These are phyloP conservation scores for Russula sp. DNA, from an alignment of 768 basidiomycete species.

Conservation along the genomic window DNA sequence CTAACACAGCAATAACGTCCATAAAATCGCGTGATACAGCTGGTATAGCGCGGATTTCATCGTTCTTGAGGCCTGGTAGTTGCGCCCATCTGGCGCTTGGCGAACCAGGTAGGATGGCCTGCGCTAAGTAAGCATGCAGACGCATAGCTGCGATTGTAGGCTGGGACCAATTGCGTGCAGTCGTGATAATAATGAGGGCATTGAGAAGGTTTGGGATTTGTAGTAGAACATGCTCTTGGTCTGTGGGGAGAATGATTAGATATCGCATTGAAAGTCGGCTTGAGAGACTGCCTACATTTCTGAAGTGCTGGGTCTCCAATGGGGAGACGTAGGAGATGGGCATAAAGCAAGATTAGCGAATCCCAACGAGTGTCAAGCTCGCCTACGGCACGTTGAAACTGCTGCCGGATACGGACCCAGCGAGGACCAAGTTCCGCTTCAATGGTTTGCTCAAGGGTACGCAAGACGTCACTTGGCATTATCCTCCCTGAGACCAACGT, in stretches of 20 bases:
- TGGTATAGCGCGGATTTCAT: slow-evolving; percentile 40
- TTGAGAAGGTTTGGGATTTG: slow-evolving; percentile 66
- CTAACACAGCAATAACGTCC: slow-evolving; percentile 42
- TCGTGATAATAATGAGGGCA: slow-evolving; percentile 73
- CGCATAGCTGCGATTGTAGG: slow-evolving; percentile 75
- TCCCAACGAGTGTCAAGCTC: slow-evolving; percentile 37
- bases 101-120: slow-evolving; percentile 66
- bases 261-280: neutral
- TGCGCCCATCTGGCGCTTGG: slow-evolving; percentile 50
- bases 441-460: slow-evolving; percentile 46
- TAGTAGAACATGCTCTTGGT: slow-evolving; percentile 63
- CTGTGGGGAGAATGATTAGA: slow-evolving; percentile 33
- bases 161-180: slow-evolving; percentile 83
- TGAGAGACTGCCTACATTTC: slow-evolving; percentile 42
- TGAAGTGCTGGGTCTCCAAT: slow-evolving; percentile 46
- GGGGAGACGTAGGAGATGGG: slow-evolving; percentile 70
- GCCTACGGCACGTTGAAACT: slow-evolving; percentile 30
- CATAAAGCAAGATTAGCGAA: slow-evolving; percentile 72
- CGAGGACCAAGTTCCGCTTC: slow-evolving; percentile 40
- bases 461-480: slow-evolving; percentile 30
- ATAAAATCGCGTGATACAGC: slow-evolving; percentile 34
- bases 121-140: slow-evolving; percentile 74
- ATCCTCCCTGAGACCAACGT: slow-evolving; percentile 26
- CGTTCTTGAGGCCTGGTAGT: slow-evolving; percentile 60
- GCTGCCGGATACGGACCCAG: slow-evolving; percentile 45